A percentile compares a stretch with the other conserved stretches of the same genome.
Evolutionary conservation across 208 protist genomes (phyloP).

Genomic region (Herpetomonas samuelpessoai): DNA sequence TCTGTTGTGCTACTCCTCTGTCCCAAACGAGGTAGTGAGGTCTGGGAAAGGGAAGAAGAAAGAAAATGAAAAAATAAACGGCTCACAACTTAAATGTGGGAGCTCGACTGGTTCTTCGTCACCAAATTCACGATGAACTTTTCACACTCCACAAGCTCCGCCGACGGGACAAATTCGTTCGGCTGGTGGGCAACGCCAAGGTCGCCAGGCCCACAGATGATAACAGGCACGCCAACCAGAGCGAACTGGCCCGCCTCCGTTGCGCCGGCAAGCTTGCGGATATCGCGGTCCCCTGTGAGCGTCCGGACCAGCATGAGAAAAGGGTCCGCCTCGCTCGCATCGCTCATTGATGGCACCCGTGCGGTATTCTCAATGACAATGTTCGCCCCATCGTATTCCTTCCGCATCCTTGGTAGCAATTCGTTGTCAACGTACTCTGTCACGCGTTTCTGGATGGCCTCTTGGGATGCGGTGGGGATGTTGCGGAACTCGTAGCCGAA

Average conservation of each 20-base stretch:
- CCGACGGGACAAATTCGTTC: constrained; percentile 51
- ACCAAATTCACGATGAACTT: constrained; percentile 27
- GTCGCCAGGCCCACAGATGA: constrained; percentile 47
- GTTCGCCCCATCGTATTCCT: constrained; percentile 22
- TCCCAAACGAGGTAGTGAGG: too few relatives aligned
- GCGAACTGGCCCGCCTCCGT: constrained; percentile 53
- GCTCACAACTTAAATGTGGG: constrained; percentile 14
- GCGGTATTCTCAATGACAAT: constrained; percentile 30
- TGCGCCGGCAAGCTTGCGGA: constrained; percentile 31
- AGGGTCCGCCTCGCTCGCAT: constrained; percentile 28
- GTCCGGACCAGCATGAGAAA: constrained; percentile 34
- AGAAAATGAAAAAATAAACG: not conserved
- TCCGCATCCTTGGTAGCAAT: constrained; percentile 43
- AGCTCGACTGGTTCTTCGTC: constrained; percentile 28
- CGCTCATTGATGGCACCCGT: constrained; percentile 14
- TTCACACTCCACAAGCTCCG: constrained; percentile 39
- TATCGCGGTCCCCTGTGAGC: constrained; percentile 31
- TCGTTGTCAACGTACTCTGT: constrained; percentile 22
- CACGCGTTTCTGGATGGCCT: constrained; percentile 32
- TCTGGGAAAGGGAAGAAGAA: not conserved
- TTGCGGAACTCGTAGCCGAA: constrained; percentile 53
- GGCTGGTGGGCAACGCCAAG: constrained; percentile 47
- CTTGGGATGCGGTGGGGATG: constrained; percentile 19
- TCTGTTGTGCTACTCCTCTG: too few relatives aligned
- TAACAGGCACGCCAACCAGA: constrained; percentile 43